Evolutionary conservation across 129 eudicot genomes (phyloP), one percentile per base, ranked within the genome.

Genomic region (Artemisia annua): DNA sequence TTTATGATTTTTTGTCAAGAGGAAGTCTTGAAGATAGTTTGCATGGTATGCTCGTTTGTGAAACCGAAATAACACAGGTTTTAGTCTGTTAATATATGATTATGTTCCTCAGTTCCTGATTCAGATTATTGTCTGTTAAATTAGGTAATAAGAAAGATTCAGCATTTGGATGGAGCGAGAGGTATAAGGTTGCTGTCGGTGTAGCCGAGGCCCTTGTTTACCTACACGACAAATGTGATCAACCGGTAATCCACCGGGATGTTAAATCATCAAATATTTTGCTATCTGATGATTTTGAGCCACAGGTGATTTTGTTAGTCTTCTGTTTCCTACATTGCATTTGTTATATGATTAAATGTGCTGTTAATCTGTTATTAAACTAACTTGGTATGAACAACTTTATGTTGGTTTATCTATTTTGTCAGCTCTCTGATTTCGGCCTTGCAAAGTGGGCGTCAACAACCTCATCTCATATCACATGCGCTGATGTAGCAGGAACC

Each of bases 21-120:
- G 98, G 98, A 76, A 90, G 98, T 77, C 87, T 94, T 62, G 96
- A 94, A 80, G 98, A 94, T 26, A 90, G 77, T 74, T 82, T 94
- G 69, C 92, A 94, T 52, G 91, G 98, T 94, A 80, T 57, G 64
- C 22, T 30, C 82, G 22, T 44, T 12, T 22, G 5, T 17, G 16
- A 44, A 49, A 69, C n/a, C 4, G 18, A 28, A 57, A 67, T 1
- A 22, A 55, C 66, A 78, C 22, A 55, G 48, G 53, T 26, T 14
- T n/a, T 17, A 69, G 44, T 26, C 28, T 55, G 8, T 17, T 1
- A 4, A 26, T 39, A 11, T 52, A 44, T 53, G n/a, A 54, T 46
- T 66, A 5, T 59, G 15, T 30, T 17, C 39, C 20, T 52, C n/a
- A n/a, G n/a, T n/a, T n/a, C n/a, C n/a, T n/a, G 16, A 32, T 62